Percentiles rank a stretch among this genome's conserved stretches.
Conservation (phyloP, 495 filamentous ascomycete species). For the Copromyces sp. region DNA sequence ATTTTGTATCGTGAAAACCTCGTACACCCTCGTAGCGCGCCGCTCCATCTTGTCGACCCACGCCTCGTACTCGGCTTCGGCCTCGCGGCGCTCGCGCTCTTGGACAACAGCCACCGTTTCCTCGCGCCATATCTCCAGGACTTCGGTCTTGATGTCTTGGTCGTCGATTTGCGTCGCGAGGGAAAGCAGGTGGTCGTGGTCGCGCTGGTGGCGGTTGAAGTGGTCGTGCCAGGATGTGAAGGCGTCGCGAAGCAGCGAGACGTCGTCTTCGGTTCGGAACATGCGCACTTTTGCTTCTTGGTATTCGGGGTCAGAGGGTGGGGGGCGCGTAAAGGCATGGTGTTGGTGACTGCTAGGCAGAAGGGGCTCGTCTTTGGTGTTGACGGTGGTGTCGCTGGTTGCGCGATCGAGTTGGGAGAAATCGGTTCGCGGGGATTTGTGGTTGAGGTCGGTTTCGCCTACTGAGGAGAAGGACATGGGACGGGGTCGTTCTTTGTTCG, state of each 20-base stretch:
- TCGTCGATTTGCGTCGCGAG: conserved; percentile 13
- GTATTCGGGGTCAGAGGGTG: conserved; percentile 2
- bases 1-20: conserved; percentile 17
- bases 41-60: conserved; percentile 22
- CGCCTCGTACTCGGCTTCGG: conserved; percentile 9
- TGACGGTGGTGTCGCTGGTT: conserved; percentile 10
- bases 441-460: conserved; percentile 10
- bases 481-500: conserved; percentile 10
- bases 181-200: conserved; percentile 3
- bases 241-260: conserved; percentile 3
- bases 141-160: conserved; percentile 13
- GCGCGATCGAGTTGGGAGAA: conserved; percentile 5
- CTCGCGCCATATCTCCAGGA: conserved; percentile 20
- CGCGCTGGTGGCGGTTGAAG: conserved; percentile 1
- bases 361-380: conserved; percentile 8
- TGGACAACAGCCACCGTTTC: conserved; percentile 3
- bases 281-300: conserved; percentile 13
- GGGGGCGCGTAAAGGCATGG: conserved; percentile 1
- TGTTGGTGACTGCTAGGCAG: neutral
- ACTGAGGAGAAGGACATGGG: conserved; percentile 10
- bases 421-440: conserved; percentile 5
- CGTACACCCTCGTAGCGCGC: conserved; percentile 19
- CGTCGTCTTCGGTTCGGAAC: conserved; percentile 7
- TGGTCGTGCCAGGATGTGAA: conserved; percentile 11
- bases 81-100: conserved; percentile 9